These are phyloP conservation scores for Anisodus tanguticus DNA, from an alignment of 257 asterid genomes.

Conservation along the genomic window DNA sequence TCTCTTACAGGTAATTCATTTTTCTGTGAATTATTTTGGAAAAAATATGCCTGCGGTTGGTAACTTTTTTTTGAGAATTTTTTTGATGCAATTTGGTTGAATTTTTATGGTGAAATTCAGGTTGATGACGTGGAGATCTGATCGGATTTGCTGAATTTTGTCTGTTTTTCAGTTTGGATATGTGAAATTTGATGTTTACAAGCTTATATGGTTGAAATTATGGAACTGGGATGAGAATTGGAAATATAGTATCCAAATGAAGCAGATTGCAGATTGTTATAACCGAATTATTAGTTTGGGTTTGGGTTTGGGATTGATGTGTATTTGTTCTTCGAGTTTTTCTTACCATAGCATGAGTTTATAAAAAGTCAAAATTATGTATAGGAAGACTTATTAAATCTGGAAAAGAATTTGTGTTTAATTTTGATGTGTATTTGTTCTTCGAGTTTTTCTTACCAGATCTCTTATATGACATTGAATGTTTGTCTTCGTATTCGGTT, in stretches of 20 bases:
- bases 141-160: conserved; percentile 10
- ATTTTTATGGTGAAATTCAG: conserved; percentile 25
- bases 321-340: background rate
- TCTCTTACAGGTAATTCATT: conserved; percentile 20
- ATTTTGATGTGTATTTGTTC: background rate
- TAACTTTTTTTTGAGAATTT: background rate
- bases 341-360: background rate
- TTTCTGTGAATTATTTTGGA: background rate
- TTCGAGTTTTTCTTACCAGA: background rate
- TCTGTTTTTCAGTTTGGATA: background rate
- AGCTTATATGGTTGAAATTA: background rate
- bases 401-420: background rate
- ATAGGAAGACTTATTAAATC: background rate
- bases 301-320: background rate
- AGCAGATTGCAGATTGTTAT: no score
- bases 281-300: background rate
- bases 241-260: background rate
- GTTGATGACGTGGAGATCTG: conserved; percentile 33
- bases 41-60: background rate
- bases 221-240: background rate
- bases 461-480: background rate
- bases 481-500: background rate
- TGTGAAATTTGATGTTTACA: background rate
- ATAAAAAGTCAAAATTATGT: no score
- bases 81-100: background rate